Evolutionary conservation across 495 filamentous ascomycete species (phyloP), one percentile per base, ranked within the genome.

Genomic region (Aspergillus olivimuriae): DNA sequence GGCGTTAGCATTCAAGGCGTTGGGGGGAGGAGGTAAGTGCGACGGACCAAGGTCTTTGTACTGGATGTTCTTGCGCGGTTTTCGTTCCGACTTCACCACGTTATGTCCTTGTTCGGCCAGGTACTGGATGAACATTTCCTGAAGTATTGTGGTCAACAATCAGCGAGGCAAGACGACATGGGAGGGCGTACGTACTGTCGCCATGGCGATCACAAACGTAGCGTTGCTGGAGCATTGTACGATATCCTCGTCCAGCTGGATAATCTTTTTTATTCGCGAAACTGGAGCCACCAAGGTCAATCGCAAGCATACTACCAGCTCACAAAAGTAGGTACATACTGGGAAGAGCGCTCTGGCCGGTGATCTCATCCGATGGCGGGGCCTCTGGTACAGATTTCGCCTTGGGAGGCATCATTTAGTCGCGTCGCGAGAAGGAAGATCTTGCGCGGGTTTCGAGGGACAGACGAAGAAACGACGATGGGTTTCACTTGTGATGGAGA

Each of bases 81-180:
- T 96, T 43, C 83, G 75, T 60, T 96, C 92, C 4, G 87, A 76
- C 48, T 89, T 89, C 45, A 92, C 85, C 58, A 94, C 86, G 56
- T 88, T 89, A 53, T 94, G 78, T 20, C 80, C 85, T 66, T 94
- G 86, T 46, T 82, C 78, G 19, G 87, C 82, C 24, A 98, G 76
- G 59, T 96, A 83, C 58, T 94, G 87, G 49, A 98, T 85, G 74
- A 98, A 98, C 81, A 95, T 82, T 65, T 97, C 92, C 85, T 94
- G 46, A 17, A 22, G 33, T 32, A 20, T 43, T 44, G 6, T 26
- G 41, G 19, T 26, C 11, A 36, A 16, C 4, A 5, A 15, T 11
- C 34, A 7, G 21, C n/a, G 21, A 17, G 12, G 2, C 5, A 43
- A 23, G 14, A 14, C 4, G 16, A 24, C 17, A 21, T 28, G 18